These are phyloP conservation scores for Fonsecaea multimorphosa DNA, from an alignment of 2,329 filamentous ascomycete species.

Conservation along the genomic window DNA sequence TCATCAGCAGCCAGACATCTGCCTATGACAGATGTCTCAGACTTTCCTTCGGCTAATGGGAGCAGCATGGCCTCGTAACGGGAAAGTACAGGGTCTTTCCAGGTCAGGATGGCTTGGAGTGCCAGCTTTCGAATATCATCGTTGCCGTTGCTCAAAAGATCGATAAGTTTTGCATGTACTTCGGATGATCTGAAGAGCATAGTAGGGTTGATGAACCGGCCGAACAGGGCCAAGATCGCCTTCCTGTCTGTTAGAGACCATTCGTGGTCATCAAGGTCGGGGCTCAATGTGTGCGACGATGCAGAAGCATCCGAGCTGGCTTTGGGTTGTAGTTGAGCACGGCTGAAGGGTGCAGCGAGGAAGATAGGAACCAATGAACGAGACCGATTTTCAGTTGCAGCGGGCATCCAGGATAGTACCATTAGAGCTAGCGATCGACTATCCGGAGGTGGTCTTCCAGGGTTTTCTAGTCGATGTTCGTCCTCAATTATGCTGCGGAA, in stretches of 20 bases:
- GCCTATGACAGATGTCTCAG: constrained; percentile 92
- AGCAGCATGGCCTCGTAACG: constrained; percentile 84
- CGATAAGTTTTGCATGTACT: constrained; percentile 76
- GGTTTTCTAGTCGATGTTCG: constrained; percentile 28
- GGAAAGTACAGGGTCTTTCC: constrained; percentile 79
- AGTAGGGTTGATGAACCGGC: constrained; percentile 83
- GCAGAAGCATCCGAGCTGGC: constrained; percentile 31
- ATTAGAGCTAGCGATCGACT: constrained; percentile 79
- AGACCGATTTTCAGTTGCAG: constrained; percentile 83
- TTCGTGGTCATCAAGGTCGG: constrained; percentile 39
- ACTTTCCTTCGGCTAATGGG: constrained; percentile 85
- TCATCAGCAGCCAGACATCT: constrained; percentile 78
- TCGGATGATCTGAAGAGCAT: constrained; percentile 78
- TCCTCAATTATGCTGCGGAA: constrained; percentile 68
- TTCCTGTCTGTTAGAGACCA: constrained; percentile 74
- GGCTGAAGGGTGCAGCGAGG: constrained; percentile 67
- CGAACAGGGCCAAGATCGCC: constrained; percentile 78
- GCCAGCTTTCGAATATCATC: constrained; percentile 84
- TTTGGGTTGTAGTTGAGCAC: constrained; percentile 26
- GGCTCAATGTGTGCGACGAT: constrained; percentile 36
- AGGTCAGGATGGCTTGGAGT: constrained; percentile 82
- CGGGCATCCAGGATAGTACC: constrained; percentile 74
- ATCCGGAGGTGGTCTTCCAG: constrained; percentile 44
- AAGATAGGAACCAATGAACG: constrained; percentile 85
- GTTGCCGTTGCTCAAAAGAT: constrained; percentile 84